Base-by-base conservation (phyloP, 108 stramenopile species). In the Mayamaea pseudoterrestris region DNA sequence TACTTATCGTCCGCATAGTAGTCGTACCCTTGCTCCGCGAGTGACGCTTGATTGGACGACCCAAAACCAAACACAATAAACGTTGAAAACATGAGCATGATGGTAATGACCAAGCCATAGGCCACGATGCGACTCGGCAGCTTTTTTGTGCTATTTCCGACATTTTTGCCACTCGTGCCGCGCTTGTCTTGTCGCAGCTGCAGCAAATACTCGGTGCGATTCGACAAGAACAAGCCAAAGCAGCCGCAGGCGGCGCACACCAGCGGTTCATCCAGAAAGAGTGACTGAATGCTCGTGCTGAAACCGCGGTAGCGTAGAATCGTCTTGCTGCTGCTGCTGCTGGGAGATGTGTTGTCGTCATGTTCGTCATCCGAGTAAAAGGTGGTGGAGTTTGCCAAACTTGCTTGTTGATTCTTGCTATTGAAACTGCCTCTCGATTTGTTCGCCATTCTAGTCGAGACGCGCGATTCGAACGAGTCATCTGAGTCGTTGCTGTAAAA, bases 181-280 rank as follows among this genome's bases (percentile, higher is more conserved):
- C 82, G 55, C 23, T 66, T 61, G 25, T 75, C 64, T 60, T 83
- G 81, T 6, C 87, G 71, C 27, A 83, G 64, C 37, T 89, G 66
- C 18, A 90, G 54, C 6, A 90, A 46, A 34, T 77, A 65, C 51
- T 90, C 88, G 28, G 88, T 83, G 0, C 88, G 75, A 21, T 74
- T 69, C 12, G 65, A 65, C 4, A 84, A 50, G 35, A 90, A 30
- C 12, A 90, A 42, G n/a, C 88, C 88, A 46, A 79, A 90, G 41
- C 88, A 90, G 1, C 80, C 72, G 16, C 79, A 63, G 27, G 69
- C 64, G 27, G 80, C 78, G 50, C 88, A 90, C 0, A 90, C 88
- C 7, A 90, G 54, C 0, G 76, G 57, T 49, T 90, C 88, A 47
- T 90, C 88, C 27, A 84, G 46, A 44, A 90, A 90, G 2, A 90